Evolutionary conservation across 345 rosid genomes (phyloP).

Genomic region (Brassica incana): DNA sequence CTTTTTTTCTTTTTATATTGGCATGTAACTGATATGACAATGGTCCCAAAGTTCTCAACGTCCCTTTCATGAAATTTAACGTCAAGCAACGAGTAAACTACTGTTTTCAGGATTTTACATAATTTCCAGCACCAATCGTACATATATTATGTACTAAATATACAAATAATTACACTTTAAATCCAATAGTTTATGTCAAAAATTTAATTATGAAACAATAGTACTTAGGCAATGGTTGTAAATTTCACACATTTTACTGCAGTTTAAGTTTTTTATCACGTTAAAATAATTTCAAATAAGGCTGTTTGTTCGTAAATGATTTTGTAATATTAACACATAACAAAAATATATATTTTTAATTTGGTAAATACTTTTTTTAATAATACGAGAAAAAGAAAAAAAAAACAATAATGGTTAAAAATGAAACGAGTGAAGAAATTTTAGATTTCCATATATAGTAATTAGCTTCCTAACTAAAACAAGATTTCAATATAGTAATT

Average conservation of each 20-base stretch:
- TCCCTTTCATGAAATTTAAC: conserved; percentile 18
- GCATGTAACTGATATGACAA: conserved; percentile 22
- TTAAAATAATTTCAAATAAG: neutral
- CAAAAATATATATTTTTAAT: neutral
- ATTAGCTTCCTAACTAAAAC: neutral
- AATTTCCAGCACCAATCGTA: conserved; percentile 3
- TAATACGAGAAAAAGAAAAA: neutral
- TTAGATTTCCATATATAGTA: neutral
- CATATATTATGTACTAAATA: neutral
- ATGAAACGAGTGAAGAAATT: neutral
- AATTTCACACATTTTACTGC: neutral
- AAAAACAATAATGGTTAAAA: neutral
- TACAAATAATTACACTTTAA: neutral
- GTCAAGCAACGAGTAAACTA: conserved; percentile 22
- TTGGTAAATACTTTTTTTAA: neutral
- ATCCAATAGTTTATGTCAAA: neutral
- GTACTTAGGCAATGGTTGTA: neutral
- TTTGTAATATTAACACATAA: neutral
- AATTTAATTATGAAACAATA: neutral
- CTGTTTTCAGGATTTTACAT: conserved; percentile 6
- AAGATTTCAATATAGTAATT: neutral
- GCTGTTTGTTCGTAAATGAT: neutral
- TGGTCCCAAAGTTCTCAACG: conserved; percentile 27
- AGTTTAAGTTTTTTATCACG: neutral
- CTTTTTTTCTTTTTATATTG: neutral